These are phyloP conservation scores for Fraxinus ornus DNA, from an alignment of 305 asterid species.

Conservation along the genomic window DNA sequence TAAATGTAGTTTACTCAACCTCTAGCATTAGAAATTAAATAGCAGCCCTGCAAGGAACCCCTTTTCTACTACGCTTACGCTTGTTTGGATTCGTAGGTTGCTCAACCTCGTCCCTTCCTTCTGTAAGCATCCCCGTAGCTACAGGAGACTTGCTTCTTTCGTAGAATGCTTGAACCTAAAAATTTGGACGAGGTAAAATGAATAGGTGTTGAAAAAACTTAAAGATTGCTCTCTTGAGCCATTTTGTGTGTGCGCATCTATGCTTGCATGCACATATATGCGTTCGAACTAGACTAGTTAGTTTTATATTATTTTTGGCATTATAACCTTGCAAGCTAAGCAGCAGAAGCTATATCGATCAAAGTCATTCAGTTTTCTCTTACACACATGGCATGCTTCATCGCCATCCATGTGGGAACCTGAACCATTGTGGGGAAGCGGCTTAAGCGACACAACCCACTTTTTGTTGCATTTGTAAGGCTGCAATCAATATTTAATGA, in stretches of 20 bases:
- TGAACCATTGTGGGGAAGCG: constrained; percentile 36
- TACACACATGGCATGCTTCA: constrained; percentile 26
- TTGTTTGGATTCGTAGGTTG: not conserved
- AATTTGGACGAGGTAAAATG: not conserved
- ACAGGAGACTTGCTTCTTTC: not conserved
- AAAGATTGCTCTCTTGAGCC: not conserved
- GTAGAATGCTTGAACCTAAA: not conserved
- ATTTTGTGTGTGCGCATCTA: not conserved
- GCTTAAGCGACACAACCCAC: constrained; percentile 31
- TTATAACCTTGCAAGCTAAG: constrained; percentile 33
- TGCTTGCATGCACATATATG: not conserved
- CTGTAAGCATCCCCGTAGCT: not conserved
- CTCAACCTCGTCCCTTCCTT: not conserved
- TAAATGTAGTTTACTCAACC: not conserved
- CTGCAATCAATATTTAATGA: constrained; percentile 4
- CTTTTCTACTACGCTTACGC: constrained; percentile 4
- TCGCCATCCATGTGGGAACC: constrained; percentile 26
- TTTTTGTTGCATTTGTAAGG: constrained; percentile 37
- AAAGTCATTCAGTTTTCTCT: constrained; percentile 28
- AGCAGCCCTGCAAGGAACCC: not conserved
- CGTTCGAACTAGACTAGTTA: not conserved
- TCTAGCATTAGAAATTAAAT: not conserved
- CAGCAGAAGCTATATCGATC: constrained; percentile 26
- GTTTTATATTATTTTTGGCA: not conserved
- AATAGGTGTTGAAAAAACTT: not conserved